A percentile compares a stretch with the other conserved stretches of the same genome.
These are phyloP conservation scores for Sextonia rubra DNA, from an alignment of 164 flowering plant genomes.

Conservation along the genomic window DNA sequence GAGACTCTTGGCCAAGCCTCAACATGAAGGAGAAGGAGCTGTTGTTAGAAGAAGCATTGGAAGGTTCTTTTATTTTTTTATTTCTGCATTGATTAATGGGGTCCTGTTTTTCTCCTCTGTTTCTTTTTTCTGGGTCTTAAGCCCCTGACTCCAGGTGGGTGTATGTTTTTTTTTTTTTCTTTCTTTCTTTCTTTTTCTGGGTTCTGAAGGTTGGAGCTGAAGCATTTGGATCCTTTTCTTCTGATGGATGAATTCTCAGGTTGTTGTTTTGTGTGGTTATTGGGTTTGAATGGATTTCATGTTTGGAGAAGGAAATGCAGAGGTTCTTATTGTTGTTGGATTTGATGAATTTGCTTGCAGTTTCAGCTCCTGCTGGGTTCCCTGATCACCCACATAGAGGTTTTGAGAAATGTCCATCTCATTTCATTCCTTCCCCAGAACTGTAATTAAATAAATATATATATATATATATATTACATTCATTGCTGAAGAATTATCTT, in stretches of 20 bases:
- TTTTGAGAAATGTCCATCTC: slow-evolving; percentile 12
- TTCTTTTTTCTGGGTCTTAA: slow-evolving; percentile 1
- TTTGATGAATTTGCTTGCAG: slow-evolving; percentile 35
- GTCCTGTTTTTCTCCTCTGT: slow-evolving; percentile 3
- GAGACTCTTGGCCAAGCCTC: slow-evolving; percentile 48
- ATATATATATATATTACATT: no score
- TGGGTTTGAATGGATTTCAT: slow-evolving; percentile 1
- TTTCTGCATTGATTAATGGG: neutral
- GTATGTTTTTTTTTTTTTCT: no score
- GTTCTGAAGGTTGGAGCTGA: slow-evolving; percentile 59
- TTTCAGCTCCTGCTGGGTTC: slow-evolving; percentile 85
- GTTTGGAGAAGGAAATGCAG: neutral
- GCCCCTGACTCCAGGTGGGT: neutral
- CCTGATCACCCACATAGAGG: slow-evolving; percentile 98
- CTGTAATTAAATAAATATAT: no score
- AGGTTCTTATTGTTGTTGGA: neutral
- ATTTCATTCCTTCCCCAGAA: neutral
- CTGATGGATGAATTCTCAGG: slow-evolving; percentile 84
- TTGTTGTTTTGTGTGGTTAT: slow-evolving; percentile 11
- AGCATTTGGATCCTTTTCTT: slow-evolving; percentile 73
- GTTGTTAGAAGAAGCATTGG: slow-evolving; percentile 69
- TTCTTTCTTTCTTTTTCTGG: no score
- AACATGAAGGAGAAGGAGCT: slow-evolving; percentile 69
- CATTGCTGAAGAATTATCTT: neutral
- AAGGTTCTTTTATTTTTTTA: slow-evolving; percentile 31